A percentile compares a stretch with the other conserved stretches of the same genome.
Conservation (phyloP, 805 yeast genomes). For the Wickerhamiella slavikovae region DNA sequence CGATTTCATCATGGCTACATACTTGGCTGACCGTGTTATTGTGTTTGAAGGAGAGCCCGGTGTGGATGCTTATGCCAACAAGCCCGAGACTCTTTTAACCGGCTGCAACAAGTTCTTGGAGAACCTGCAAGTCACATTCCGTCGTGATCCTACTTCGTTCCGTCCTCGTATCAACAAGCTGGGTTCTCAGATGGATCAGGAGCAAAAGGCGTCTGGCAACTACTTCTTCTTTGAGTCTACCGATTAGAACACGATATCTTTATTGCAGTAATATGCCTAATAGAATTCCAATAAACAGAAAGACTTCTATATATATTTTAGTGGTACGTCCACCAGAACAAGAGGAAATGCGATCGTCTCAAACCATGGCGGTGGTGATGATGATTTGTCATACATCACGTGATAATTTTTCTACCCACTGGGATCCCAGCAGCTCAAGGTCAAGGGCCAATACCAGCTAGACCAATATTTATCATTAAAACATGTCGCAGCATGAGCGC, state of each 20-base stretch:
- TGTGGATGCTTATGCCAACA: conserved; percentile 58
- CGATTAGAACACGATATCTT: conserved; percentile 12
- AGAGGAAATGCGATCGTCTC: too few relatives aligned
- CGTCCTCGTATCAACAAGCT: conserved; percentile 97
- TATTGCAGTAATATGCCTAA: too few relatives aligned
- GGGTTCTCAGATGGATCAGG: conserved; percentile 98
- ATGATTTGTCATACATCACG: too few relatives aligned
- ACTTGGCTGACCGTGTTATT: conserved; percentile 95
- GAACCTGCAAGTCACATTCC: conserved; percentile 91
- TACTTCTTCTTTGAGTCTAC: conserved; percentile 81
- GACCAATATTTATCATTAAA: too few relatives aligned
- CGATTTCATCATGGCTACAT: conserved; percentile 99
- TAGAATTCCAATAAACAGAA: too few relatives aligned
- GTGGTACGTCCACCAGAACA: too few relatives aligned
- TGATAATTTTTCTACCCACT: too few relatives aligned
- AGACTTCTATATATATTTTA: too few relatives aligned
- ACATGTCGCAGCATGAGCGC: conserved; percentile 18
- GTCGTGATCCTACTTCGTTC: conserved; percentile 96
- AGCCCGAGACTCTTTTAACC: conserved; percentile 83
- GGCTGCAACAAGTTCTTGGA: conserved; percentile 96
- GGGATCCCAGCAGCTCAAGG: too few relatives aligned
- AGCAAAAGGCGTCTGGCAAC: conserved; percentile 82
- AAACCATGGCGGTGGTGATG: too few relatives aligned
- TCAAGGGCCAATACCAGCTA: too few relatives aligned
- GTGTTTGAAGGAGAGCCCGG: conserved; percentile 95